Evolutionary conservation across 1,284 basidiomycete species (phyloP), one percentile per base, ranked within the genome.

Genomic region (Heterobasidion annosum): DNA sequence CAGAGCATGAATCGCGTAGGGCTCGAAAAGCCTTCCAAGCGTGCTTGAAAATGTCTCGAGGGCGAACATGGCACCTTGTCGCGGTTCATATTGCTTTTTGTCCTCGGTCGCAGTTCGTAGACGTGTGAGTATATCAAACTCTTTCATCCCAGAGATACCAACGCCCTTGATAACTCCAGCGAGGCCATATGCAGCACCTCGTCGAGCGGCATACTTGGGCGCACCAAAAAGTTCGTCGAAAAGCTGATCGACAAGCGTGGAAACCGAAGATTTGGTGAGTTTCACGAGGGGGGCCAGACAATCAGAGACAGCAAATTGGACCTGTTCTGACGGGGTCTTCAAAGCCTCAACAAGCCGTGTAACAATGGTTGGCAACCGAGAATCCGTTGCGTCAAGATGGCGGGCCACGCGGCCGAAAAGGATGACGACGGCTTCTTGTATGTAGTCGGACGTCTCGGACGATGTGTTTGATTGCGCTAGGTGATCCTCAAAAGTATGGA

Each of bases 231-330:
- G 75, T 43, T 93, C 86, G 19, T 83, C 77, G 61, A 94, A 80
- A 1, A 98, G 77, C 58, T 80, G 75, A 56, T 92, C 87, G 49
- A 96, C 81, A 18, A 99, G 77, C 32, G 73, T 70, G 15, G 80
- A 73, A n/a, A 86, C 77, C 46, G 81, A 80, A 0, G 79, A 74
- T 52, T 77, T 75, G 76, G 92, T 88, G 45, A 85, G 72, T 43
- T 78, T 79, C 44, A 96, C 90, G 6, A 99, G 78, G 1, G 94
- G 93, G 0, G 93, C 88, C 8, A 99, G 75, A 73, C 91, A 94
- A 58, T 98, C 97, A 0, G 95, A 92, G 0, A 99, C 94, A 0
- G 97, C 96, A 52, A 93, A 88, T 68, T 99, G 96, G 0, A 99
- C 97, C 62, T 96, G 86, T 68, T 99, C 97, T 0, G 94, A 87